Base-by-base conservation (phyloP, 257 asterid genomes). In the Petunia axillaris region DNA sequence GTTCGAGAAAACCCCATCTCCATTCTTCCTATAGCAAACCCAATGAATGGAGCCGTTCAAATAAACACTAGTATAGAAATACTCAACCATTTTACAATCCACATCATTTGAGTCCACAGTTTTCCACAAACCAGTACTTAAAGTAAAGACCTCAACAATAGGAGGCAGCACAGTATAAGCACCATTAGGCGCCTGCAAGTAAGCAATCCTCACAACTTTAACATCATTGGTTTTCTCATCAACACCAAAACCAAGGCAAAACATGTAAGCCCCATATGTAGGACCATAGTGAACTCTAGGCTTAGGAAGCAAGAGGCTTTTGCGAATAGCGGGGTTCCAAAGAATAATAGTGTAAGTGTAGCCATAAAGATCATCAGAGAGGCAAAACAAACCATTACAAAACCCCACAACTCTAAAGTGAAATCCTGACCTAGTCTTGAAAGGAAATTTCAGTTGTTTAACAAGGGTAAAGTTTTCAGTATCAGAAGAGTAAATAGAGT, bases 201-300 rank as follows among this genome's bases (percentile, higher is more conserved):
- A 82, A 5, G 85, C 43, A 8, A 85, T 67, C 57, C 84, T 85
- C 10, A 83, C 87, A 11, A 86, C 81, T 84, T 88, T 86, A 83
- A 80, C 80, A n/a, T 84, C 89, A 78, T 76, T 43, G 13, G 15
- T 84, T 13, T n/a, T 44, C 2, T 4, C 64, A 75, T 86, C 88
- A 46, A 75, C 84, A 37, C 87, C 85, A 11, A 88, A 82, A 13
- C 88, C 91, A 5, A 84, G 75, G 8, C 54, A 83, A 41, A 54
- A 41, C 81, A 70, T 58, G 36, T 58, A 78, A 3, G 40, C 25
- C 37, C 79, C 75, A 58, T 77, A 37, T 25, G 25, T 25, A 13
- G 14, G 36, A 39, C 77, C 68, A 15, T 5, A 35, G 16, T 14
- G 8, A 25, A 73, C 80, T 43, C 25, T 48, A 16, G 80, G 63